A percentile compares a stretch with the other conserved stretches of the same genome.
Evolutionary conservation across 768 basidiomycete genomes (phyloP).

Genomic region (Rhodotorula taiwanensis): DNA sequence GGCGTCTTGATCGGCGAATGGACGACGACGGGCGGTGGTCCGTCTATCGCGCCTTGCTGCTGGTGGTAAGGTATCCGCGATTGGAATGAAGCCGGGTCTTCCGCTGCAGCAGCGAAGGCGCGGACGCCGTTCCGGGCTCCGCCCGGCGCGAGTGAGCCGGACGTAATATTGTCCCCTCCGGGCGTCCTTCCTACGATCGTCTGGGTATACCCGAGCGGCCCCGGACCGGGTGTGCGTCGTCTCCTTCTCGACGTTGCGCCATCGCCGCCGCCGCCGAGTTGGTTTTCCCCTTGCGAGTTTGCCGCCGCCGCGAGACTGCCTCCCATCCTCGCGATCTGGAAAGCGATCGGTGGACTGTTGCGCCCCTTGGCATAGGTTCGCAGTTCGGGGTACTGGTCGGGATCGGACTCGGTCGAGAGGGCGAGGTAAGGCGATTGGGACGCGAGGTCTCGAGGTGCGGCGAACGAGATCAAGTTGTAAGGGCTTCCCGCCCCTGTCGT

Average conservation of each 20-base stretch:
- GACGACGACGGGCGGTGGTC: constrained; percentile 24
- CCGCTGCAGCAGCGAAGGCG: no score
- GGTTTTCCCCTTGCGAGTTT: not conserved
- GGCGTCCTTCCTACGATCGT: constrained; percentile 66
- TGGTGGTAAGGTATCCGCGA: no score
- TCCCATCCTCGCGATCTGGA: constrained; percentile 43
- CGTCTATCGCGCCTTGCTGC: no score
- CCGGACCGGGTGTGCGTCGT: constrained; percentile 41
- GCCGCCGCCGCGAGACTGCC: not conserved
- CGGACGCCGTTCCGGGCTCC: no score
- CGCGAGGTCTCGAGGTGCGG: constrained; percentile 47
- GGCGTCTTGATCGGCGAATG: constrained; percentile 30
- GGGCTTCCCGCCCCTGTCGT: not conserved
- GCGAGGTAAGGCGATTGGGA: constrained; percentile 40
- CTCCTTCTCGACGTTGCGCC: not conserved
- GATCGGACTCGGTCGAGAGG: constrained; percentile 67
- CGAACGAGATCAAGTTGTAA: constrained; percentile 60
- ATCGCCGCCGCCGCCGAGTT: no score
- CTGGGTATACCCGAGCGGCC: constrained; percentile 68
- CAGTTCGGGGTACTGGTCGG: constrained; percentile 78
- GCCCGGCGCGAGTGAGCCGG: no score
- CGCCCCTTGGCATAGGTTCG: constrained; percentile 43
- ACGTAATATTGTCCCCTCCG: constrained; percentile 39
- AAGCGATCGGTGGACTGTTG: constrained; percentile 42
- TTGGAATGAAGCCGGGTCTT: no score